A percentile compares a stretch with the other conserved stretches of the same genome.
Evolutionary conservation across 106 monocot genomes (phyloP).

Genomic region (Narthecium ossifragum): DNA sequence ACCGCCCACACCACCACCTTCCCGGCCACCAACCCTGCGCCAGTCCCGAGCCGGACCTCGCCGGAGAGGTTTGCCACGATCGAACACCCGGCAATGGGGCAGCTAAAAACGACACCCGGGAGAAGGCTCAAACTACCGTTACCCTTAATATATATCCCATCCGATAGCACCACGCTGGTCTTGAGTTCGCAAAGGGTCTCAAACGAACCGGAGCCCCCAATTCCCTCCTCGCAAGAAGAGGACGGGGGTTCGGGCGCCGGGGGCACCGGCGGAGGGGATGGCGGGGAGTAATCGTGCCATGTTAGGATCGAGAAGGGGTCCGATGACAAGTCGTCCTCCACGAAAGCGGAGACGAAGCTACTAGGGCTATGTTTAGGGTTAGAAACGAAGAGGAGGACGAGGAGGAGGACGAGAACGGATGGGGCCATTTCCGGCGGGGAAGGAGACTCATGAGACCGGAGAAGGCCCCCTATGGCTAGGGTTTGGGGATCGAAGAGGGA

Average conservation of each 20-base stretch:
- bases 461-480: neutral
- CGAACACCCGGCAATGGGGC: constrained; percentile 53
- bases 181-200: constrained; percentile 68
- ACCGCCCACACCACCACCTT: constrained; percentile 35
- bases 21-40: constrained; percentile 59
- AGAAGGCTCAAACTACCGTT: constrained; percentile 62
- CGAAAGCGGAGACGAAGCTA: neutral
- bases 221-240: constrained; percentile 66
- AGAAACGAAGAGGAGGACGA: constrained; percentile 3
- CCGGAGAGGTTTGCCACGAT: constrained; percentile 59
- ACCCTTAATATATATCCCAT: constrained; percentile 53
- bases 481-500: too few species aligned
- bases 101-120: constrained; percentile 46
- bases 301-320: constrained; percentile 15
- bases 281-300: constrained; percentile 72
- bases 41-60: constrained; percentile 34
- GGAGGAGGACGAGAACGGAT: neutral
- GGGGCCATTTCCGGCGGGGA: constrained; percentile 2
- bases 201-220: constrained; percentile 72
- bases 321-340: constrained; percentile 5
- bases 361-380: neutral
- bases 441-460: constrained; percentile 1
- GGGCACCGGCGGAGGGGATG: constrained; percentile 58
- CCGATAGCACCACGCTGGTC: constrained; percentile 25
- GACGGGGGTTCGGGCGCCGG: constrained; percentile 41